Conservation (phyloP, 352 stramenopile genomes). For the Thalassiosira mediterranea region DNA sequence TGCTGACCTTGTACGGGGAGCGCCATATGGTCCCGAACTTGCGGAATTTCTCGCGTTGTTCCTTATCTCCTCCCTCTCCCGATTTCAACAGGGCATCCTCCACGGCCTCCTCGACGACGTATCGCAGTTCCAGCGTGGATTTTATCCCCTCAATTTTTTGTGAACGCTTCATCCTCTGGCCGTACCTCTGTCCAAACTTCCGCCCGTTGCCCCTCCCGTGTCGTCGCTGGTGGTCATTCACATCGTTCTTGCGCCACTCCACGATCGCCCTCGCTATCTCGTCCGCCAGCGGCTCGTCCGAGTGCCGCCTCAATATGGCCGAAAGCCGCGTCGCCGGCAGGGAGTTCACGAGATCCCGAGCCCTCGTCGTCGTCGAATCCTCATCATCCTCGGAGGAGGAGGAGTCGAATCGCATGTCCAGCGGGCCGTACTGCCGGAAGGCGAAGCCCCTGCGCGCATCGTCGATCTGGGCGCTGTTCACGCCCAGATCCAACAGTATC, state of each 20-base stretch:
- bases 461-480: constrained; percentile 26
- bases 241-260: too few relatives aligned
- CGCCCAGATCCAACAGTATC: constrained; percentile 23
- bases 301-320: too few relatives aligned
- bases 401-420: constrained; percentile 28
- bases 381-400: not conserved
- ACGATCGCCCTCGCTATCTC: too few relatives aligned
- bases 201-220: too few relatives aligned
- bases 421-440: constrained; percentile 22
- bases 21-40: not conserved
- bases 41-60: constrained; percentile 1
- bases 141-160: constrained; percentile 4
- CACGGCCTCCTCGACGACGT: constrained; percentile 27
- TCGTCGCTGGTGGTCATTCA: too few relatives aligned
- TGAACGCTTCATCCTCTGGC: too few relatives aligned
- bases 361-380: too few relatives aligned
- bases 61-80: not conserved
- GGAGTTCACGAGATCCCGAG: too few relatives aligned
- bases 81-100: not conserved
- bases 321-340: too few relatives aligned
- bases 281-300: too few relatives aligned
- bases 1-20: not conserved
- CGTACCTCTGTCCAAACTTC: too few relatives aligned
- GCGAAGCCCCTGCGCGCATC: constrained; percentile 21
- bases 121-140: constrained; percentile 33